Evolutionary conservation across 192 early-diverging fungal species (phyloP), one percentile per base, ranked within the genome.

Genomic region (Backusella luteola): DNA sequence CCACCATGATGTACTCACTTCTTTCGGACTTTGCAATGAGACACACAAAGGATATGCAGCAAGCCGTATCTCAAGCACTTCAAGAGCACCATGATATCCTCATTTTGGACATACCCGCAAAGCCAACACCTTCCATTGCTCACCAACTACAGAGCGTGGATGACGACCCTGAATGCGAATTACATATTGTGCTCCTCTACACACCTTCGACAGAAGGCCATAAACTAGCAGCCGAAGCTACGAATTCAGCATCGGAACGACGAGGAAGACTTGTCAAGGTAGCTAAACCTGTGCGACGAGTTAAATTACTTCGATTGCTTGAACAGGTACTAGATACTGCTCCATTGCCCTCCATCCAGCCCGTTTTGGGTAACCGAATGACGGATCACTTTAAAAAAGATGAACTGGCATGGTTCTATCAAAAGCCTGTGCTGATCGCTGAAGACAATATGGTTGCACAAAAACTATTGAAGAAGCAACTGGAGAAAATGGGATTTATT

Each of bases 381-480:
- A 81, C 74, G 39, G 73, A 79, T 23, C 82, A 81, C 2, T 76
- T 84, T 32, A 80, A 76, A 17, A 42, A 70, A n/a, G 80, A 85
- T 38, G 84, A 85, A 71, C 71, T 80, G 9, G 56, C 69, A 8
- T 77, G 77, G 34, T 83, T 86, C 56, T 73, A 74, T 21, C 76
- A 84, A 4, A 80, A 79, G 71, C 83, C 80, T 11, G 85, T 85
- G 34, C 71, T 87, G n/a, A 69, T 87, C n/a, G 86, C 85, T 0
- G 86, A 87, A 80, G 86, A 85, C 52, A 85, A 87, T 41, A 39
- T 80, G 73, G 76, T 87, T 49, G 84, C 86, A 1, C 86, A 84
- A 56, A 85, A 84, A 32, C 68, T 85, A 6, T 63, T 85, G 9
- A 77, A 77, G 11, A 85, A 84, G 23, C 86, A 87, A 42, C 35